phyloP scores from a whole-genome alignment of 192 early-diverging fungal species.

The Rhizophagus clarus region DNA sequence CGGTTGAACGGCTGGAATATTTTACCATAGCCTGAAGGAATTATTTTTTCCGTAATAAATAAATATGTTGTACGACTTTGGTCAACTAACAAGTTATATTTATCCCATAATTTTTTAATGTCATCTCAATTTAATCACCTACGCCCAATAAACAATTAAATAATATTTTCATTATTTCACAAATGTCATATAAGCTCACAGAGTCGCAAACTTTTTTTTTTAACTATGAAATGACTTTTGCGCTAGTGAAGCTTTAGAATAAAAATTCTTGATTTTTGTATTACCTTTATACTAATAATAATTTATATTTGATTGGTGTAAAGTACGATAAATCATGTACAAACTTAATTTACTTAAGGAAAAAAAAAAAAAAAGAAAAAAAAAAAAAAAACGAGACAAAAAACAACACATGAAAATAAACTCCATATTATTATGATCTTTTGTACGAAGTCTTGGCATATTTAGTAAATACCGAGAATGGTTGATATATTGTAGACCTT shows the following conservation, averaged over 20 bases:
- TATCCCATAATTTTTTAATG: background rate
- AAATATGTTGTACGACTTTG: background rate
- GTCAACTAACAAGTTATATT: background rate
- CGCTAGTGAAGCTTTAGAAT: background rate
- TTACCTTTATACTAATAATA: background rate
- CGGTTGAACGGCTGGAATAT: too few species aligned
- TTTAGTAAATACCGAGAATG: too few species aligned
- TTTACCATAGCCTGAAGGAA: background rate
- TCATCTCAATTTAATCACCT: background rate
- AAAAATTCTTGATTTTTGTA: background rate
- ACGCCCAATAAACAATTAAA: background rate
- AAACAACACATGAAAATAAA: too few species aligned
- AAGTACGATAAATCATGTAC: background rate
- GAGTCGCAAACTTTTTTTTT: background rate
- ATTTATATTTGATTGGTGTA: background rate
- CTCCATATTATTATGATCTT: too few species aligned
- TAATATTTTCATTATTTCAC: background rate
- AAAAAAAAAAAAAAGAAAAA: too few species aligned
- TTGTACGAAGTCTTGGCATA: too few species aligned
- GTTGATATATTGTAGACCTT: too few species aligned
- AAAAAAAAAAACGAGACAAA: too few species aligned
- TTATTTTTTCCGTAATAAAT: background rate
- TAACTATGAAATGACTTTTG: background rate
- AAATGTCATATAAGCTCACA: background rate
- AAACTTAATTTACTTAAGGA: background rate